Evolutionary conservation across 805 yeast species (phyloP), one percentile per base, ranked within the genome.

Genomic region (Starmerella bombi): DNA sequence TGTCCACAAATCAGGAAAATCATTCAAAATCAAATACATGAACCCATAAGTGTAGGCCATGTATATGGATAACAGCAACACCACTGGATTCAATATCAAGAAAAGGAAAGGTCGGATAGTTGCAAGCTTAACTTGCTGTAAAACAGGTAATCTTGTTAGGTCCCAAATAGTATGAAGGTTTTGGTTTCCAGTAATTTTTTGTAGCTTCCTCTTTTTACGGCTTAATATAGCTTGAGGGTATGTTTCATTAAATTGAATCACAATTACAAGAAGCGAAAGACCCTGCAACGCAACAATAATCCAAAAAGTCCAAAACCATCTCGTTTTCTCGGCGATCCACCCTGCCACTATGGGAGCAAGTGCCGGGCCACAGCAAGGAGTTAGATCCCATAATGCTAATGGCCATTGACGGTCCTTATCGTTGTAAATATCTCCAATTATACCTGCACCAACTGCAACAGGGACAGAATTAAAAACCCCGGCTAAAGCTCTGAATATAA

Each of bases 401-500:
- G 79, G 78, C 19, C 60, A 52, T 37, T 69, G 71, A 40, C 82
- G 64, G 27, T 69, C 63, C 37, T 62, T 54, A 44, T 68, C 70
- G 38, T 62, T 62, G 52, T 66, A 77, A 46, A 77, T 51, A 51
- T 77, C 84, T 19, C 78, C 73, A 36, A 77, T 58, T 8, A 72
- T 70, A 16, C 82, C 83, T 1, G 80, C 80, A 17, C 80, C 83
- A 5, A 75, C 75, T 37, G 75, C 73, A 28, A 77, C 59, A 1
- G 83, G 77, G 1, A 79, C 74, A 41, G 77, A 70, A 4, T 80
- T 80, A 34, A 75, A 72, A 16, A 71, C 56, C 3, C 84, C 84
- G 2, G 79, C 77, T 1, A 76, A 52, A 38, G 75, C 70, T 35
- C 84, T 62, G 43, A 69, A 71, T 12, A 74, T 66, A 50, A 73